Evolutionary conservation across 345 rosid genomes (phyloP).

Genomic region (Syzygium oleosum): DNA sequence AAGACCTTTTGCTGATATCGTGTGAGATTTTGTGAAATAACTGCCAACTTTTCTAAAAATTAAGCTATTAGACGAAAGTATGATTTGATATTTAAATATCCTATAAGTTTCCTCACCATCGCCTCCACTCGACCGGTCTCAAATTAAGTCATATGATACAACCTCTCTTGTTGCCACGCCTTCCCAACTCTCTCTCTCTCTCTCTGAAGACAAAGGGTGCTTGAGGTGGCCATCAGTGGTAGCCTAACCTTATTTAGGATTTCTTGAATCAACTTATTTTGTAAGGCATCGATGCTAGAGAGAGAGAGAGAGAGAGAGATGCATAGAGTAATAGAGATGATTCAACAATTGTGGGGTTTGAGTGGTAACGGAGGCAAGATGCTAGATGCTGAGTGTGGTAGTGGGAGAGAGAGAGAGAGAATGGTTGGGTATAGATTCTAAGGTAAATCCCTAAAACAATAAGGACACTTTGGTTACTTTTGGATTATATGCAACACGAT

Average conservation of each 20-base stretch:
- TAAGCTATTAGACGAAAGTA: too few species aligned
- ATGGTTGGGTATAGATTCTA: neutral
- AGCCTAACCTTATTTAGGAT: neutral
- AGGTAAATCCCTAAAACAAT: neutral
- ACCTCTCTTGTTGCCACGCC: neutral
- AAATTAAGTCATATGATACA: neutral
- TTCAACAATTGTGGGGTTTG: neutral
- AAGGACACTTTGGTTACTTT: neutral
- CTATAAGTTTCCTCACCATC: neutral
- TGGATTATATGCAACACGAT: neutral
- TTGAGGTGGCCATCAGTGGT: neutral
- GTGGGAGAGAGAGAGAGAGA: neutral
- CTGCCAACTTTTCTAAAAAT: too few species aligned
- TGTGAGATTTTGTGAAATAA: too few species aligned
- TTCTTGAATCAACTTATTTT: neutral
- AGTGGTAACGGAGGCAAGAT: neutral
- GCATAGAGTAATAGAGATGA: neutral
- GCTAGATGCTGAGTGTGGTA: neutral
- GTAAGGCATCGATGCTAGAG: neutral
- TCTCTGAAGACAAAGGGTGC: neutral
- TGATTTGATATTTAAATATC: too few species aligned
- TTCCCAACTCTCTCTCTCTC: neutral
- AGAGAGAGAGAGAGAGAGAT: neutral
- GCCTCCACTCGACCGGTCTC: neutral
- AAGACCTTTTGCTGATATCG: too few species aligned